Base-by-base conservation (phyloP, 257 asterid species). In the Phtheirospermum japonicum region DNA sequence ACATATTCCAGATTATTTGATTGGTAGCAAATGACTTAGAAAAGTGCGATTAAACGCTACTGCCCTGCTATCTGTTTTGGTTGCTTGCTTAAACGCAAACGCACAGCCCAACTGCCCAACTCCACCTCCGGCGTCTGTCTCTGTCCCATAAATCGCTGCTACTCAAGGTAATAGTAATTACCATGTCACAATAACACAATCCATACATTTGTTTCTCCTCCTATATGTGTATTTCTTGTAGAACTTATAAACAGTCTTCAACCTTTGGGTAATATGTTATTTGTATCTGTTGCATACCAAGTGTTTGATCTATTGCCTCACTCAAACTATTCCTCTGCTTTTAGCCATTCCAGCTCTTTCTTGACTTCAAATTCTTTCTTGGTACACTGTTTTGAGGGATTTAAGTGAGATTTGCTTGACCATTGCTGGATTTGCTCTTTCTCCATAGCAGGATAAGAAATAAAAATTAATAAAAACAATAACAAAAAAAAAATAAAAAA, bases 301-400 rank as follows among this genome's bases (percentile, higher is more conserved):
- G 2, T 72, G 73, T 18, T 76, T 55, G 78, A 64, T 56, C 57
- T 6, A 7, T 50, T 69, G 68, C 67, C 78, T 68, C 75, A 56
- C 52, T 14, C 50, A 62, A 71, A 51, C 55, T 9, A 30, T 28
- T 43, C 23, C 61, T 34, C 50, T 49, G 10, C 11, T 66, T 65
- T 39, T 34, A 30, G 43, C 19, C 7, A 12, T 23, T 23, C 28
- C 28, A 23, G 28, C 28, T 23, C 28, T 23, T 23, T 23, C 28
- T 23, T 23, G 28, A 23, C 3, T 23, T 23, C 28, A 23, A 23
- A 23, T 23, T 23, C 1, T 23, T 23, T 23, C 28, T 23, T 37
- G 42, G 18, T 1, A 31, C 11, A 36, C 42, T 36, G 42, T 9
- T 36, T 7, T 0, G 42, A 16, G 7, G 58, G 55, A 10, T 19